Evolutionary conservation across 495 filamentous ascomycete species (phyloP).

Genomic region (Hypoxylon lienhwacheense): DNA sequence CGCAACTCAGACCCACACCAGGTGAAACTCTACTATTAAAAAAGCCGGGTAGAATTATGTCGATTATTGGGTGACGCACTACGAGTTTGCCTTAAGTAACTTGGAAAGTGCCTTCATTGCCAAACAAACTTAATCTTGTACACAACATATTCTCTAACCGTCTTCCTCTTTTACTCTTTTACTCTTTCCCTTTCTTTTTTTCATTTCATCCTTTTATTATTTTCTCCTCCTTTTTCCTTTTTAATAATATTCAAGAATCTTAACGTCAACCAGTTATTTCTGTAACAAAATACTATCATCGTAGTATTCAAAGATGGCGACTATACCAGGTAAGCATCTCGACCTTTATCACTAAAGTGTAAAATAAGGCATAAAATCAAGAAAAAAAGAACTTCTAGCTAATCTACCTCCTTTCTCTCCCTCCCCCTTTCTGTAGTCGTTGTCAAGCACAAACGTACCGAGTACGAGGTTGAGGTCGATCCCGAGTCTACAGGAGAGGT

Average conservation of each 20-base stretch:
- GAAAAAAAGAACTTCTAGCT: slow-evolving; percentile 7
- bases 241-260: no score
- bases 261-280: no score
- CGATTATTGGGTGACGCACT: slow-evolving; percentile 37
- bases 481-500: slow-evolving; percentile 81
- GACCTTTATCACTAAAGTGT: not conserved
- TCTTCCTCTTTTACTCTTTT: not conserved
- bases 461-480: slow-evolving; percentile 91
- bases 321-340: slow-evolving; percentile 59
- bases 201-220: no score
- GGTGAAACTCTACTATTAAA: slow-evolving; percentile 15
- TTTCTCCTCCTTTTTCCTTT: no score
- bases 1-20: slow-evolving; percentile 3
- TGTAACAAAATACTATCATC: not conserved
- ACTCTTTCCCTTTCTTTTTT: no score
- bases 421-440: slow-evolving; percentile 62
- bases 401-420: not conserved
- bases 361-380: no score
- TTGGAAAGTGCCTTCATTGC: not conserved
- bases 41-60: slow-evolving; percentile 26
- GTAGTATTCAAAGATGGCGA: slow-evolving; percentile 53
- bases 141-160: not conserved
- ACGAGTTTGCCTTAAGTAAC: slow-evolving; percentile 34
- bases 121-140: no score
- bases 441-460: slow-evolving; percentile 93